Base-by-base conservation (phyloP, 179 eudicot genomes). In the Spergularia azorica region DNA sequence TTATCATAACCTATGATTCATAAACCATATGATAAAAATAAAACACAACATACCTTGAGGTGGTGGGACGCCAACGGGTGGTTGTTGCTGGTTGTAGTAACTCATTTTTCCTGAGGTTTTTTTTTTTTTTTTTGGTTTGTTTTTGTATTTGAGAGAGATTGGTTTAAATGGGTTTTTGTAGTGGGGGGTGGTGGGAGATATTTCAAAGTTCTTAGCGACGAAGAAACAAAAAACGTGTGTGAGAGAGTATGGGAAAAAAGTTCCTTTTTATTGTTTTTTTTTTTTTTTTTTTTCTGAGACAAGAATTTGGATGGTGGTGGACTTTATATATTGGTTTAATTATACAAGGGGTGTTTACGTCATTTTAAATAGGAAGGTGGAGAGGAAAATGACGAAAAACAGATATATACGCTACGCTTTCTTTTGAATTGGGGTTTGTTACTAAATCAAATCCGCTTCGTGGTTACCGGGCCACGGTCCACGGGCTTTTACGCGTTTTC, bases 41-140 rank as follows among this genome's bases (percentile, higher is more conserved):
- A 18, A 58, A 41, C 6, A 43, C 2, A 26, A 36, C 0, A 15
- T 32, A 87, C 97, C 97, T 90, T 92, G 97, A 13, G 93, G 87
- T 15, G 97, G 97, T 16, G 97, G 97, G 6, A 85, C 96, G 21
- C 96, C 97, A 36, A 93, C 94, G 0, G 97, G 94, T 7, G 97
- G 94, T 56, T 89, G 97, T 66, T 87, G 84, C 73, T 91, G 97
- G 78, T 92, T 89, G 92, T 92, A 90, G 73, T 92, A 89, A 83
- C 93, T 90, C 97, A 92, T 92, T 61, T 5, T 11, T 57, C 61
- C 16, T 57, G 32, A 1, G 2, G 18, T n/a, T 17, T n/a, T 57
- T 18, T 9, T 14, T 43, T 43, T 43, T 43, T 43, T 5, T 41
- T 4, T 41, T 41, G 1, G 0, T 4, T 41, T 41, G 1, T 41